These are phyloP conservation scores for Gentiana dahurica DNA, from an alignment of 257 asterid species.

Conservation along the genomic window DNA sequence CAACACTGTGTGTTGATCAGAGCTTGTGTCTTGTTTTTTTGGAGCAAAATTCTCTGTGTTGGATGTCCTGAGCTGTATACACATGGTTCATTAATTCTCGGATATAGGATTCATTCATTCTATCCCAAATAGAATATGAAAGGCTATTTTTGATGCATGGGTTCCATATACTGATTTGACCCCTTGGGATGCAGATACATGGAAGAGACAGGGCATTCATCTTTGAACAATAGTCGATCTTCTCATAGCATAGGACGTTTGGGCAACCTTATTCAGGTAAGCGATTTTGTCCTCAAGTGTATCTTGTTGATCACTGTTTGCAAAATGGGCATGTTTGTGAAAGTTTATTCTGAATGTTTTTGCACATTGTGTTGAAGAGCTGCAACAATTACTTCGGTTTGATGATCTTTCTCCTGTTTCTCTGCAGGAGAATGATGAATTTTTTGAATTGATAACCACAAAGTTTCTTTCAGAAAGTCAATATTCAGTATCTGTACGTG, in stretches of 20 bases:
- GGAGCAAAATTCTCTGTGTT: too few relatives aligned
- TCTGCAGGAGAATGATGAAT: conserved; percentile 92
- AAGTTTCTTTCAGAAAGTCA: conserved; percentile 59
- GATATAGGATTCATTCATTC: neutral
- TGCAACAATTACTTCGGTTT: neutral
- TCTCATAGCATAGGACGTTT: conserved; percentile 83
- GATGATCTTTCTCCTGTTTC: conserved; percentile 12
- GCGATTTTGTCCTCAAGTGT: conserved; percentile 1
- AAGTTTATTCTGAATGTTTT: conserved; percentile 4
- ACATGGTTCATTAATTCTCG: too few relatives aligned
- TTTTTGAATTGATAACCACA: conserved; percentile 75
- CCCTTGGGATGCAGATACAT: conserved; percentile 41
- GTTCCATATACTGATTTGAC: neutral
- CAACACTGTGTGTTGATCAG: too few relatives aligned
- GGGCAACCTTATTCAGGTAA: conserved; percentile 87
- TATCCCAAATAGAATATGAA: neutral
- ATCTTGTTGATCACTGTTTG: neutral
- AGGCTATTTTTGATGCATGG: neutral
- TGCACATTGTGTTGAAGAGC: neutral
- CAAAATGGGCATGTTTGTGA: neutral
- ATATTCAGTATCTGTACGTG: conserved; percentile 59
- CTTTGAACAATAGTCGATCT: conserved; percentile 65
- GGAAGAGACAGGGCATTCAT: conserved; percentile 61
- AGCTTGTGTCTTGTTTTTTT: too few relatives aligned
- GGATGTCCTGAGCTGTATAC: too few relatives aligned